Base-by-base conservation (phyloP, 1,284 basidiomycete genomes). In the Malassezia globosa region DNA sequence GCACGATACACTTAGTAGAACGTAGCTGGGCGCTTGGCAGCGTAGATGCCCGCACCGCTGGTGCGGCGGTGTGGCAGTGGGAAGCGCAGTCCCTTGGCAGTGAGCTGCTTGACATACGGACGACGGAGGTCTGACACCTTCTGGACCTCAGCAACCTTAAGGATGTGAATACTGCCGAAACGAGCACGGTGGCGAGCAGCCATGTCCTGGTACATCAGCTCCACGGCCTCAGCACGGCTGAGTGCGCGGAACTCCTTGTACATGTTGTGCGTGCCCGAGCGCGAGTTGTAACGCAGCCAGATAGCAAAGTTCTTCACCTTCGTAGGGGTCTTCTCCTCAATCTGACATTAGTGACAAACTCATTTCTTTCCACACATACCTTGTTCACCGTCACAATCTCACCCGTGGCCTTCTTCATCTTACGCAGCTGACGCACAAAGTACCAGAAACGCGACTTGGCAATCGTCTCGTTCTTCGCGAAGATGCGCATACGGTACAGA, bases 391-490 rank as follows among this genome's bases (percentile, higher is more conserved):
- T 87, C 75, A 97, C 89, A 74, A 97, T 89, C 80, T 97, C 92
- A 74, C 92, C 94, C 75, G 81, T 87, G 76, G 90, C 89, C 78
- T 94, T 95, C 82, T 97, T 97, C 78, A 92, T 90, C 81, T 97
- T 97, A 77, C 95, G 56, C 48, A 71, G 62, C 58, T 66, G 64
- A 44, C 92, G 88, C 62, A 97, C 80, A 82, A 94, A 97, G 80
- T 96, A 97, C 92, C 94, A 97, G 85, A 94, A 97, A 59, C 92
- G 84, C 54, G 87, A 94, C 80, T 97, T 96, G 72, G 94, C 94
- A 68, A 97, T 87, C 63, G 95, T 77, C 65, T 94, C 88, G 76
- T 97, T 97, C 66, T 87, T 86, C 60, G 94, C 92, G 73, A 97
- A 97, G 75, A 97, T 95, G 75, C 92, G 84, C 92, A 97, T 97